Conservation (phyloP, 1,139 yeast species). For the Suhomyces maxii region DNA sequence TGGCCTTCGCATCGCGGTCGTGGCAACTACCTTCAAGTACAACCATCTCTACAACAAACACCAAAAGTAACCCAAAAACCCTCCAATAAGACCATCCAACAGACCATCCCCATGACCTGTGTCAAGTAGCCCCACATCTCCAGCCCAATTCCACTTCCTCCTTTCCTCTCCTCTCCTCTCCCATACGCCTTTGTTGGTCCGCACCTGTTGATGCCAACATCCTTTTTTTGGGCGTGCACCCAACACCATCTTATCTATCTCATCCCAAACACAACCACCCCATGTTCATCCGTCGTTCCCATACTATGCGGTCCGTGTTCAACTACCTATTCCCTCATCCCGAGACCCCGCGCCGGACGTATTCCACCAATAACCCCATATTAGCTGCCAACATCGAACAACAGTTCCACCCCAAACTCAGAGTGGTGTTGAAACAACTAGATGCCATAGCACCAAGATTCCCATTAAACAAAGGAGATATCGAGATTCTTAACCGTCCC, state of each 20-base stretch:
- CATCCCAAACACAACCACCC: constrained; percentile 2
- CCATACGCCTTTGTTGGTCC: no score
- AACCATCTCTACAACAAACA: no score
- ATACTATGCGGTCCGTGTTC: constrained; percentile 8
- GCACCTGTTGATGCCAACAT: no score
- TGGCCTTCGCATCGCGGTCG: no score
- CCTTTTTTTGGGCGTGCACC: neutral
- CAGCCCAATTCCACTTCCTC: no score
- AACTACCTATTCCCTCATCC: constrained; percentile 8
- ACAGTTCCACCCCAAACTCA: constrained; percentile 49
- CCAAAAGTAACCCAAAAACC: no score
- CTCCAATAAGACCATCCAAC: no score
- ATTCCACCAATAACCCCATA: constrained; percentile 32
- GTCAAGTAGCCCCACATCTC: no score
- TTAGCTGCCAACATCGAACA: constrained; percentile 19
- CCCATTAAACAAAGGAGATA: constrained; percentile 55
- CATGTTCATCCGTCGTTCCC: constrained; percentile 4
- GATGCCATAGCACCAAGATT: constrained; percentile 74
- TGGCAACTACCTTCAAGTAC: no score
- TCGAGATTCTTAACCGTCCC: constrained; percentile 68
- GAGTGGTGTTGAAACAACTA: constrained; percentile 53
- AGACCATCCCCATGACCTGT: no score
- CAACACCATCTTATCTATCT: constrained; percentile 2
- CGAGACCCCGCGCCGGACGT: constrained; percentile 16
- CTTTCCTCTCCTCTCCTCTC: no score